Evolutionary conservation across 305 asterid species (phyloP).

Genomic region (Rubia balearica): DNA sequence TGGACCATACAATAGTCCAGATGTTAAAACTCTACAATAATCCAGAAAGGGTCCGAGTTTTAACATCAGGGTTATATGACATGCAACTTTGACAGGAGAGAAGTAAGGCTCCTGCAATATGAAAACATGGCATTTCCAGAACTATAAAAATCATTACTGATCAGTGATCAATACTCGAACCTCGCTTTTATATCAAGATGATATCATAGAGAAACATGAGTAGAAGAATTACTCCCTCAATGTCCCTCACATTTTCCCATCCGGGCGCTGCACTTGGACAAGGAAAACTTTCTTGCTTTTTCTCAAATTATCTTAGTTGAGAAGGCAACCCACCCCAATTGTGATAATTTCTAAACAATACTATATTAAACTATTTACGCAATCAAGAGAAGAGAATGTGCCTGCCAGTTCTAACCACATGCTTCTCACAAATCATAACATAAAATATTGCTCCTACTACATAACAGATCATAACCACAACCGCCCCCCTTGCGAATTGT

Average conservation of each 20-base stretch:
- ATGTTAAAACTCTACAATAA: not conserved
- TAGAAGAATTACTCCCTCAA: not conserved
- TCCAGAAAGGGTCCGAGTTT: too few species aligned
- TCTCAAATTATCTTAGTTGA: not conserved
- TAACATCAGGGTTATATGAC: not conserved
- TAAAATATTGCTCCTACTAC: not conserved
- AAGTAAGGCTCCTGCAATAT: not conserved
- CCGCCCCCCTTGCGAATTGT: conserved; percentile 7
- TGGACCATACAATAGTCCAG: too few species aligned
- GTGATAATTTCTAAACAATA: not conserved
- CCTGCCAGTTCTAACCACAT: conserved; percentile 8
- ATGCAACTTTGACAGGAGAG: not conserved
- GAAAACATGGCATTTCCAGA: not conserved
- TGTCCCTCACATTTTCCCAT: not conserved
- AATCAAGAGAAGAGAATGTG: conserved; percentile 1
- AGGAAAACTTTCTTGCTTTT: not conserved
- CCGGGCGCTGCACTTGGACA: not conserved
- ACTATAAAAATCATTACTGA: not conserved
- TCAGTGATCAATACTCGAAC: not conserved
- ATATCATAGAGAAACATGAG: not conserved
- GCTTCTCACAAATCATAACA: not conserved
- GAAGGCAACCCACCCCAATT: not conserved
- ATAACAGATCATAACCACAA: conserved; percentile 2
- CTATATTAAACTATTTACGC: not conserved
- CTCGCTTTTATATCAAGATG: not conserved